These are phyloP conservation scores for Phoma sp. DNA, from an alignment of 2,329 filamentous ascomycete species.

Conservation along the genomic window DNA sequence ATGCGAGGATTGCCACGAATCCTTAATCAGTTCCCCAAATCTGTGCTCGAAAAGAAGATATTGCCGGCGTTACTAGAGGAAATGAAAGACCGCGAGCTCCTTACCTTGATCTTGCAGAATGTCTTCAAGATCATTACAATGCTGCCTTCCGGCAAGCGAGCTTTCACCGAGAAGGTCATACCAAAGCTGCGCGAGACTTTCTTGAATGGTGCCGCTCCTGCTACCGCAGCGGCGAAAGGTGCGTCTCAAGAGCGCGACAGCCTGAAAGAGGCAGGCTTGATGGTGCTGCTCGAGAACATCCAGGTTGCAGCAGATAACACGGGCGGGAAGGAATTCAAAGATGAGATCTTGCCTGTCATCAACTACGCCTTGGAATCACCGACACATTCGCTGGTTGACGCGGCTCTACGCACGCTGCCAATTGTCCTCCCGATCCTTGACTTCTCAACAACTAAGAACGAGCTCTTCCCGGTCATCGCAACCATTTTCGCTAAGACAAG, in stretches of 20 bases:
- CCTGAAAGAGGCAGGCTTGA: conserved; percentile 84
- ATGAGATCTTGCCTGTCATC: conserved; percentile 89
- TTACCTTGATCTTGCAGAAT: conserved; percentile 86
- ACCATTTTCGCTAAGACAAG: conserved; percentile 90
- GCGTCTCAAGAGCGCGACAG: conserved; percentile 74
- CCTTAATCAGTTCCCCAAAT: conserved; percentile 87
- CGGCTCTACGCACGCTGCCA: conserved; percentile 77
- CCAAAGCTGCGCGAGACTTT: conserved; percentile 85
- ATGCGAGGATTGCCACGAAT: conserved; percentile 87
- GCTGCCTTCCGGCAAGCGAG: conserved; percentile 73
- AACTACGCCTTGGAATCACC: conserved; percentile 83
- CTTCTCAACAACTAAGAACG: conserved; percentile 96
- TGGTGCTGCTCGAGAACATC: conserved; percentile 88
- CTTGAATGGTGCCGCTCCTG: conserved; percentile 61
- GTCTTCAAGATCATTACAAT: conserved; percentile 87
- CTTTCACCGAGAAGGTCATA: conserved; percentile 86
- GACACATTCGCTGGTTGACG: conserved; percentile 88
- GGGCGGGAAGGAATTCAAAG: conserved; percentile 91
- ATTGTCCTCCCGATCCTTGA: conserved; percentile 86
- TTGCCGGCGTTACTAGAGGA: conserved; percentile 89
- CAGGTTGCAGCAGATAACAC: conserved; percentile 77
- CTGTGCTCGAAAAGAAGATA: conserved; percentile 93
- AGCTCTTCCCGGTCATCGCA: conserved; percentile 91
- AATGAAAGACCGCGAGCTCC: conserved; percentile 86
- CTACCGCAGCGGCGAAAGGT: conserved; percentile 46